A percentile compares a stretch with the other conserved stretches of the same genome.
Conservation (phyloP, 1,284 basidiomycete species). For the Trichosporon ovoides region DNA sequence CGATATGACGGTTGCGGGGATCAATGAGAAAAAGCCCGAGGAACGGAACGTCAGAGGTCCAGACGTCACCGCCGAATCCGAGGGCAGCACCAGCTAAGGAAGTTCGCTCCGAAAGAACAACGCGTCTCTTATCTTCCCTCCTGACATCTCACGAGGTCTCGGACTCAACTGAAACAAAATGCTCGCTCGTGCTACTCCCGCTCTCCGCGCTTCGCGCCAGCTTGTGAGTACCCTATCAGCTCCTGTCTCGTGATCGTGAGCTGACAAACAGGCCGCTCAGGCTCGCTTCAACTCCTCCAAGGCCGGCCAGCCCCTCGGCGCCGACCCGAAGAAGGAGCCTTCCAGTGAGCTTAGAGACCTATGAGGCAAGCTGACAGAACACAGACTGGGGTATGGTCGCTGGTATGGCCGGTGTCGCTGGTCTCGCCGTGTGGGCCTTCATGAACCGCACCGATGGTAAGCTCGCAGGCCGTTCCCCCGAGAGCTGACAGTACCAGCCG, state of each 20-base stretch:
- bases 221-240: constrained; percentile 4
- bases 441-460: constrained; percentile 26
- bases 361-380: not conserved
- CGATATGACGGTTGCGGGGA: too few relatives aligned
- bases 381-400: constrained; percentile 17
- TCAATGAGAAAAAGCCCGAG: too few relatives aligned
- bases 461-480: not conserved
- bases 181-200: constrained; percentile 12
- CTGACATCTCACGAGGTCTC: too few relatives aligned
- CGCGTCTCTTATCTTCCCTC: too few relatives aligned
- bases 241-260: too few relatives aligned
- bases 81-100: too few relatives aligned
- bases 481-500: not conserved
- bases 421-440: constrained; percentile 42
- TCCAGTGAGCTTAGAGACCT: not conserved
- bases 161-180: constrained; percentile 3
- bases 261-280: constrained; percentile 12
- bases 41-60: too few relatives aligned
- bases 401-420: constrained; percentile 11
- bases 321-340: not conserved
- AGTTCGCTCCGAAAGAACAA: too few relatives aligned
- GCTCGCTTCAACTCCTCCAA: constrained; percentile 1
- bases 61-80: too few relatives aligned
- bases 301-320: not conserved
- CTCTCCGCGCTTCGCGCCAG: constrained; percentile 15